Conservation (phyloP, 176 grass and related monocot species). For the Bothriochloa decipiens region DNA sequence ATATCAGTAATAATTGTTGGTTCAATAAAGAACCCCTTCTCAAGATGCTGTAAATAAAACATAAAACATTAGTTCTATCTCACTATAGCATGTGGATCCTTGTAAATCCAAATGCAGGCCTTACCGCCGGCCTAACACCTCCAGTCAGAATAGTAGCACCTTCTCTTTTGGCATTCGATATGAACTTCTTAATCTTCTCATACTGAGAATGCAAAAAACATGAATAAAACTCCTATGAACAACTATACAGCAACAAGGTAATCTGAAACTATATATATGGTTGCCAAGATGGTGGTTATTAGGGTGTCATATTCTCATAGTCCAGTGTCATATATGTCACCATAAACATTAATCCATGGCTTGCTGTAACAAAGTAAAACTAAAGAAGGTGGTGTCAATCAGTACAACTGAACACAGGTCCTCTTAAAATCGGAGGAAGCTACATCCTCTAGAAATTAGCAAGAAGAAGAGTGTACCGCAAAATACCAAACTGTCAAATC, state of each 20-base stretch:
- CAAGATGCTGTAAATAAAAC: conserved; percentile 69
- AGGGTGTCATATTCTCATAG: conserved; percentile 11
- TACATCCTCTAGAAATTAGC: background rate
- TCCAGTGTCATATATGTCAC: conserved; percentile 4
- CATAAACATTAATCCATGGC: background rate
- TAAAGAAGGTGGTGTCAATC: conserved; percentile 8
- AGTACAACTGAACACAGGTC: background rate
- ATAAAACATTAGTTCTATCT: conserved; percentile 32
- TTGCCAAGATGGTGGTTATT: background rate
- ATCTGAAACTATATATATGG: background rate
- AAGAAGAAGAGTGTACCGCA: background rate
- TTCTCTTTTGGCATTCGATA: conserved; percentile 76
- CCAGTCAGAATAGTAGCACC: conserved; percentile 88
- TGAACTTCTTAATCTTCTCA: conserved; percentile 83
- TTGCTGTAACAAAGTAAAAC: background rate
- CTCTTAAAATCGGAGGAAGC: background rate
- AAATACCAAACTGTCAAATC: background rate
- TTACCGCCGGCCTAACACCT: conserved; percentile 83
- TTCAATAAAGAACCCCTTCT: conserved; percentile 93
- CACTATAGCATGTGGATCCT: background rate
- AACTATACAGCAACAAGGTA: background rate
- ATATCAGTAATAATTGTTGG: conserved; percentile 85
- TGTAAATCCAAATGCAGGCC: conserved; percentile 1
- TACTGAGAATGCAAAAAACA: conserved; percentile 64
- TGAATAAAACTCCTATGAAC: conserved; percentile 25